Base-by-base conservation (phyloP, 208 protist species). In the Trypanosoma theileri region DNA sequence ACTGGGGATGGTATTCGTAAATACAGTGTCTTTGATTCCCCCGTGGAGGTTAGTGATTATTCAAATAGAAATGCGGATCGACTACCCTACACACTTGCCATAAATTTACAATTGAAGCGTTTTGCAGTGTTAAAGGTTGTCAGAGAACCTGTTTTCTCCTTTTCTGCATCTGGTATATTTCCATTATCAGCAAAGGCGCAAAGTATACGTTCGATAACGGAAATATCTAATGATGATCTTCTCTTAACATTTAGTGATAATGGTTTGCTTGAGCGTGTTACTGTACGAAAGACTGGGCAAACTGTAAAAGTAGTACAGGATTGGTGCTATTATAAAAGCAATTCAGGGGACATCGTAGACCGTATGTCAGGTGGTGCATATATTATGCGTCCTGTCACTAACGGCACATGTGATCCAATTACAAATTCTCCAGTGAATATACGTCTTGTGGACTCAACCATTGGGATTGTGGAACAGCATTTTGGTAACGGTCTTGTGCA, bases 321-420 rank as follows among this genome's bases (percentile, higher is more conserved):
- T 31, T 70, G 66, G 57, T 70, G 58, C 22, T 70, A 62, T 16
- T 61, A 48, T 41, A 35, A 16, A 22, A 70, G 66, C 24, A 70
- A 45, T 60, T 22, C 35, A 26, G 64, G 58, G 11, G 57, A 61
- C n/a, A 50, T 1, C 3, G 9, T 41, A 4, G 45, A 10, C 22
- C 12, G 8, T 51, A n/a, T 53, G 17, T 10, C 53, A 17, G 58
- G 66, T 40, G 66, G 66, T 31, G 66, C 66, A 14, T 70, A 70
- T 53, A 61, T 70, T 31, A 64, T 70, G 57, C 66, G 66, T 48
- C 66, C 66, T 21, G 28, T 57, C 4, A 45, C 17, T 11, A 58
- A 58, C 21, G 12, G 26, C 17, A 28, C 16, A n/a, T 67, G 61
- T 19, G 31, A 67, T 3, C 61, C 61, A 0, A 57, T 67, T 22